Conservation (phyloP, 768 basidiomycete species). For the Daedaleopsis sinensis region DNA sequence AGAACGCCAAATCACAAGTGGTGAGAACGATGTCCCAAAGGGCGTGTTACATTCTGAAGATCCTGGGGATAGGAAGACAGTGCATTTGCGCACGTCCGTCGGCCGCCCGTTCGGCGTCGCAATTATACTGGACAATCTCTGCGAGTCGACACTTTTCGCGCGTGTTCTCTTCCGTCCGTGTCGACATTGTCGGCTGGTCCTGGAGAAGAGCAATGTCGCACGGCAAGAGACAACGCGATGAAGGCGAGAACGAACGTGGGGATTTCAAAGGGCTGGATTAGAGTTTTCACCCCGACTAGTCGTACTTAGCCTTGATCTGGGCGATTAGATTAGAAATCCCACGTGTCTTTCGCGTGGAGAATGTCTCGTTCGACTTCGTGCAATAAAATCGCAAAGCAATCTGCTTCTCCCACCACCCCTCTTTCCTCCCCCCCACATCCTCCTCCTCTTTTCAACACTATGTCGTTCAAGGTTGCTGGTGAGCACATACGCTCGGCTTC, state of each 20-base stretch:
- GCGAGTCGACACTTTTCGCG: slow-evolving; percentile 55
- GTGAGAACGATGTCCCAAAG: not conserved
- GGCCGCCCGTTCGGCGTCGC: slow-evolving; percentile 42
- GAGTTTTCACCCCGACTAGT: too few relatives aligned
- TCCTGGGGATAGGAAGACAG: slow-evolving; percentile 75
- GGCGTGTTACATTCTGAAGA: slow-evolving; percentile 69
- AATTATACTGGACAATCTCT: slow-evolving; percentile 76
- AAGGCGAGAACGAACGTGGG: too few relatives aligned
- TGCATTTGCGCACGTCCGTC: slow-evolving; percentile 40
- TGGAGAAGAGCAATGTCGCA: too few relatives aligned
- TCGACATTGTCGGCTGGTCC: not conserved
- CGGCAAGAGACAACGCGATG: too few relatives aligned
- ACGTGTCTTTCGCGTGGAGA: slow-evolving; percentile 22
- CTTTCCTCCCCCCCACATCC: slow-evolving; percentile 27
- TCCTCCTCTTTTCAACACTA: slow-evolving; percentile 38
- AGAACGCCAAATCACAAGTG: not conserved
- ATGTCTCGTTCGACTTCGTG: slow-evolving; percentile 19
- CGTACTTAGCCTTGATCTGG: not conserved
- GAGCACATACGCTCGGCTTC: slow-evolving; percentile 20
- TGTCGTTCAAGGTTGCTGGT: slow-evolving; percentile 95
- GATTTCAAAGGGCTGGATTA: not conserved
- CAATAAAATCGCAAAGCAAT: slow-evolving; percentile 26
- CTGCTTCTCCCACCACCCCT: slow-evolving; percentile 8
- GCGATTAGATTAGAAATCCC: slow-evolving; percentile 6
- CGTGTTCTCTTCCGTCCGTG: not conserved